Evolutionary conservation across 192 early-diverging fungal species (phyloP).

Genomic region (Coemansia sp.): DNA sequence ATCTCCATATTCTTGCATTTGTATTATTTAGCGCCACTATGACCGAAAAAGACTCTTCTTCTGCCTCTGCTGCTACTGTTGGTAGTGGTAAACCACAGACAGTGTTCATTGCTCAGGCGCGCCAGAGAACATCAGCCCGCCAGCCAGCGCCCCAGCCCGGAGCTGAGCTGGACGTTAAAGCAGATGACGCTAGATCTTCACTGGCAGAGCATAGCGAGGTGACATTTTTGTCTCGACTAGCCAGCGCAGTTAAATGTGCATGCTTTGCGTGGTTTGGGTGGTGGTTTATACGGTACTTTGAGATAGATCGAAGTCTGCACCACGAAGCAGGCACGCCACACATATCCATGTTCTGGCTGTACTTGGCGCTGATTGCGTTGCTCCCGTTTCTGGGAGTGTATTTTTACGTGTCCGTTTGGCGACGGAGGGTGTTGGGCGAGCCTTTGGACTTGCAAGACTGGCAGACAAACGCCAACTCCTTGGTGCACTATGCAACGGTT

Average conservation of each 20-base stretch:
- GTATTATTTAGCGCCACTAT: background rate
- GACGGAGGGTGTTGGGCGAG: conserved; percentile 42
- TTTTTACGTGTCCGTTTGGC: conserved; percentile 50
- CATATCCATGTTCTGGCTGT: conserved; percentile 40
- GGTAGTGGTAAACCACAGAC: conserved; percentile 16
- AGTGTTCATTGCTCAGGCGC: conserved; percentile 31
- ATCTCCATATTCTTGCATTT: background rate
- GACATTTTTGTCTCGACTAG: conserved; percentile 16
- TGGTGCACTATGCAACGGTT: conserved; percentile 41
- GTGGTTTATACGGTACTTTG: conserved; percentile 47
- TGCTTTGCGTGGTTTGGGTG: conserved; percentile 23
- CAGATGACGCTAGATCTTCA: background rate
- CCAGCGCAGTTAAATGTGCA: conserved; percentile 24
- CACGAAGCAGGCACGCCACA: conserved; percentile 36
- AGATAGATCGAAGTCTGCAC: conserved; percentile 48
- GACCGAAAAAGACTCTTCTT: background rate
- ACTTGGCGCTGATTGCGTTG: conserved; percentile 22
- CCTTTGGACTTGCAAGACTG: conserved; percentile 51
- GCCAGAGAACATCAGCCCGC: conserved; percentile 12
- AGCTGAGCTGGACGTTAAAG: background rate
- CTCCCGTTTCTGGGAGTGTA: conserved; percentile 45
- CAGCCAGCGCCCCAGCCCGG: background rate
- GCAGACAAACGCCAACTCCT: conserved; percentile 33
- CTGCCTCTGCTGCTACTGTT: background rate
- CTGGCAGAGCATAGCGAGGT: background rate